phyloP scores from a whole-genome alignment of 352 stramenopile species.

The Phytophthora pistaciae region DNA sequence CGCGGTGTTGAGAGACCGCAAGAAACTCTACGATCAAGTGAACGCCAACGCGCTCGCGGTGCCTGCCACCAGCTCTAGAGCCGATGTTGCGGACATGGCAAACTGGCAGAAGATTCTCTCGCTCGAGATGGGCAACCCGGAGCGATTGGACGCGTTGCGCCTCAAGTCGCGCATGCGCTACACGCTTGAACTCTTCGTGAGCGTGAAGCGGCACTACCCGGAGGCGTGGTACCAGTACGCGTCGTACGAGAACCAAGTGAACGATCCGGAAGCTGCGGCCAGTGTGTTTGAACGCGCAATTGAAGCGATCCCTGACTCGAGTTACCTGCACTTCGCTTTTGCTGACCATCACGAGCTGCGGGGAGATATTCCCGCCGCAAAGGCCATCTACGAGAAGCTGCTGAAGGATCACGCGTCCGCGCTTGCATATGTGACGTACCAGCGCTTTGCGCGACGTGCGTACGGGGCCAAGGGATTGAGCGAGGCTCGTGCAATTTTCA shows the following conservation, averaged over 20 bases:
- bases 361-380: slow-evolving; percentile 66
- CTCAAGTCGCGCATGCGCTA: slow-evolving; percentile 86
- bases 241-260: slow-evolving; percentile 79
- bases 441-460: slow-evolving; percentile 83
- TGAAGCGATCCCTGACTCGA: slow-evolving; percentile 86
- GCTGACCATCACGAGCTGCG: slow-evolving; percentile 86
- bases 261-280: slow-evolving; percentile 74
- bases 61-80: slow-evolving; percentile 41
- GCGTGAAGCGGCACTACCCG: slow-evolving; percentile 77
- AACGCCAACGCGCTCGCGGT: slow-evolving; percentile 80
- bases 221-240: slow-evolving; percentile 91
- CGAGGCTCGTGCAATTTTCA: slow-evolving; percentile 86
- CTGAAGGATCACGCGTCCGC: slow-evolving; percentile 79
- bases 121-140: slow-evolving; percentile 83
- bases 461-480: slow-evolving; percentile 78
- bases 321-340: slow-evolving; percentile 80
- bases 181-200: slow-evolving; percentile 86
- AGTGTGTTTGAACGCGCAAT: slow-evolving; percentile 77
- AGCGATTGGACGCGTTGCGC: slow-evolving; percentile 81
- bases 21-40: slow-evolving; percentile 83
- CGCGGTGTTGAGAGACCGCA: slow-evolving; percentile 83
- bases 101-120: slow-evolving; percentile 84
- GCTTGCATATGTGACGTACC: slow-evolving; percentile 87
- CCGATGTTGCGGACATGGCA: slow-evolving; percentile 63
- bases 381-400: slow-evolving; percentile 85